Evolutionary conservation across 352 stramenopile species (phyloP), one percentile per base, ranked within the genome.

Genomic region (Pythium phragmitis): DNA sequence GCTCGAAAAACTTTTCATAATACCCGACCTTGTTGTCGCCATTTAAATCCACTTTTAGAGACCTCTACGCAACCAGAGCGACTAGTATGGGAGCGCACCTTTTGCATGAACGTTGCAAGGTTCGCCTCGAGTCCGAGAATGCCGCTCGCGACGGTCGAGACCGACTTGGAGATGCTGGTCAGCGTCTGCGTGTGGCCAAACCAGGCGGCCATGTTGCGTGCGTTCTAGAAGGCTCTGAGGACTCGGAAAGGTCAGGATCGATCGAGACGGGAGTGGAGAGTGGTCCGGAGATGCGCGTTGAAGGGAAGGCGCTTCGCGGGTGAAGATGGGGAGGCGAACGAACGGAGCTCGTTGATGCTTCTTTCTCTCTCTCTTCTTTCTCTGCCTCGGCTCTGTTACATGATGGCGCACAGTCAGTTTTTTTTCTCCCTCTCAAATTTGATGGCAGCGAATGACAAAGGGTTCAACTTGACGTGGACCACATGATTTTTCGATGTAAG

Each of bases 101-200:
- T 94, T 69, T 91, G 89, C 82, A 94, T 94, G 62, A 94, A 94
- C 3, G 77, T 91, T n/a, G 80, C 76, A 28, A 94, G 68, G 48
- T 94, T 87, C 36, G 85, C 73, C 52, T 94, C 79, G 58, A 94
- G 75, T 11, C 82, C 77, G 28, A 89, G 72, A 50, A 94, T 91
- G 60, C 81, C 82, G 37, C 71, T 76, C 12, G 77, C 77, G 49
- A 87, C 75, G 9, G 75, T 81, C 49, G 85, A 79, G 68, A 94
- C 87, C 58, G 82, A 91, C 76, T 94, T 94, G 78, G 80, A 85
- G 68, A 94, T 91, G 72, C 79, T 89, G 36, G 85, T 87, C 60
- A 94, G 76, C 57, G 85, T 92, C 70, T 94, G 85, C 39, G 80
- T 88, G 63, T 86, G 78, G n/a, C 85, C 87, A 69, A 94, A 92